These are phyloP conservation scores for Eleusine coracana DNA, from an alignment of 176 grass and related monocot species.

Conservation along the genomic window DNA sequence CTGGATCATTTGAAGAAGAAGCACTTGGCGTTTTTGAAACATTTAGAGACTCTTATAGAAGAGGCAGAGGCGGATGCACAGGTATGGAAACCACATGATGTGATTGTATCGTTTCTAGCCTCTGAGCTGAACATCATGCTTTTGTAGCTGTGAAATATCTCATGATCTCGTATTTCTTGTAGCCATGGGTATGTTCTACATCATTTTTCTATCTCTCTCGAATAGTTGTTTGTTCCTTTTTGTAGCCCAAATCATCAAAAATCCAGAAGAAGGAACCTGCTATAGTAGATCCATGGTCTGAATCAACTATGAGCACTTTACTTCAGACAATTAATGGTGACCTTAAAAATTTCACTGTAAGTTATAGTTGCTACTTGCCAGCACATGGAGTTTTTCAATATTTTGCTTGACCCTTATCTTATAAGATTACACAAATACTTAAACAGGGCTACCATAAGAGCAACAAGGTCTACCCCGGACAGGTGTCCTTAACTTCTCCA, in stretches of 20 bases:
- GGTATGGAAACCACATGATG: constrained; percentile 46
- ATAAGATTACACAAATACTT: constrained; percentile 35
- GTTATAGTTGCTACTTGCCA: constrained; percentile 33
- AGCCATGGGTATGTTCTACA: constrained; percentile 7
- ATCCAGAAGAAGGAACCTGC: constrained; percentile 51
- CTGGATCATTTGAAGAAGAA: constrained; percentile 67
- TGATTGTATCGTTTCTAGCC: constrained; percentile 1
- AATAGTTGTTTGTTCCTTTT: constrained; percentile 35
- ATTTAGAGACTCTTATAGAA: constrained; percentile 42
- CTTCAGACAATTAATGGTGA: constrained; percentile 51
- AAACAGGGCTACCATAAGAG: constrained; percentile 79
- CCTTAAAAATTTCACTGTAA: constrained; percentile 73
- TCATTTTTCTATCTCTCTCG: constrained; percentile 17
- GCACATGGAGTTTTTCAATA: constrained; percentile 8
- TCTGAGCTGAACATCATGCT: not conserved
- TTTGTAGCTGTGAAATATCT: not conserved
- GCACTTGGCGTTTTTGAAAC: constrained; percentile 56
- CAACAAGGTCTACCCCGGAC: constrained; percentile 78
- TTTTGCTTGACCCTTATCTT: constrained; percentile 23
- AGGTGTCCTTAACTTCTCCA: constrained; percentile 70
- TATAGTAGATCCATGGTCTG: constrained; percentile 74
- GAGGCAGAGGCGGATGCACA: constrained; percentile 51
- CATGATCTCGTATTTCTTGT: not conserved
- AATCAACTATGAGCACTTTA: constrained; percentile 53
- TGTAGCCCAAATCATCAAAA: constrained; percentile 47